phyloP scores from a whole-genome alignment of 1,284 basidiomycete genomes.

The Megacollybia platyphylla region DNA sequence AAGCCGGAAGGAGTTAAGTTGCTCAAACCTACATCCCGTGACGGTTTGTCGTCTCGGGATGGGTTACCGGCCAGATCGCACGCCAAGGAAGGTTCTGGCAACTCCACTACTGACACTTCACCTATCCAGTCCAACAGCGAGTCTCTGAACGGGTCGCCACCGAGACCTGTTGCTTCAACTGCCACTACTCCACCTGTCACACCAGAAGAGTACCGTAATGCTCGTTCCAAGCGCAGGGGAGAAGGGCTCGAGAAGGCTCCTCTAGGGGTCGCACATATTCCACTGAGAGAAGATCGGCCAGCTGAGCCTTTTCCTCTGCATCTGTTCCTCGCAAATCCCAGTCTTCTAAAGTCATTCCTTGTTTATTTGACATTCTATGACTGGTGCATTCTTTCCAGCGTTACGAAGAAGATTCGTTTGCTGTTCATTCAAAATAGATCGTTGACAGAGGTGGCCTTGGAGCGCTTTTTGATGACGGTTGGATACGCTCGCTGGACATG shows the following conservation, averaged over 20 bases:
- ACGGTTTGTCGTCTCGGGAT: neutral
- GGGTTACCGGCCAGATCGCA: neutral
- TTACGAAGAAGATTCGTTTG: slow-evolving; percentile 38
- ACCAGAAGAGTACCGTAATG: slow-evolving; percentile 14
- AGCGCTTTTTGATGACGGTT: slow-evolving; percentile 51
- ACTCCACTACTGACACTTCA: neutral
- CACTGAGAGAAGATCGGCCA: slow-evolving; percentile 16
- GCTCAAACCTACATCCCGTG: slow-evolving; percentile 13
- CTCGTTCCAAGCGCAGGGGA: slow-evolving; percentile 26
- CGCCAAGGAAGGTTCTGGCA: neutral
- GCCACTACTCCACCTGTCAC: slow-evolving; percentile 6
- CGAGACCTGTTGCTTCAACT: slow-evolving; percentile 1
- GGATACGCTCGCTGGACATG: slow-evolving; percentile 59
- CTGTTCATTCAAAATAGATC: slow-evolving; percentile 33
- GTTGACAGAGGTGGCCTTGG: slow-evolving; percentile 50
- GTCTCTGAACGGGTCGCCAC: neutral
- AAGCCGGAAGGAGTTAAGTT: slow-evolving; percentile 34
- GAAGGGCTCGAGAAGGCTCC: slow-evolving; percentile 13
- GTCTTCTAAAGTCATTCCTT: slow-evolving; percentile 39
- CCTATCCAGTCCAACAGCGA: neutral
- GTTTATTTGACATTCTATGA: slow-evolving; percentile 49
- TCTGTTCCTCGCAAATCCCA: slow-evolving; percentile 33
- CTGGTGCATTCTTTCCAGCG: slow-evolving; percentile 45
- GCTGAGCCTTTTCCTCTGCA: slow-evolving; percentile 27
- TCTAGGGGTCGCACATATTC: slow-evolving; percentile 12